These are phyloP conservation scores for Petunia axillaris DNA, from an alignment of 257 asterid species.

Conservation along the genomic window DNA sequence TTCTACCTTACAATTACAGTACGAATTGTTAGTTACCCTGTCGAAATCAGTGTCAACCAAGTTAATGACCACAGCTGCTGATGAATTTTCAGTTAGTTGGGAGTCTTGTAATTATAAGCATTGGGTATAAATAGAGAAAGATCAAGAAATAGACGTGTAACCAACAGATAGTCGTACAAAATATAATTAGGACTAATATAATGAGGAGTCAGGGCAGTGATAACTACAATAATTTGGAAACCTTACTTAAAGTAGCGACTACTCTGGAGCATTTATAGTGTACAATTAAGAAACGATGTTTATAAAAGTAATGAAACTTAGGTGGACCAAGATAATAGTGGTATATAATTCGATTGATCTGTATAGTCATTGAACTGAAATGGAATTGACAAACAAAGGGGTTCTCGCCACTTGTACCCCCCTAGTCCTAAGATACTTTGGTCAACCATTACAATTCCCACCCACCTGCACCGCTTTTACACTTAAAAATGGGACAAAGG, in stretches of 20 bases:
- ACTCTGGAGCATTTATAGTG: not conserved
- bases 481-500: too few relatives aligned
- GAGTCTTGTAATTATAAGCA: not conserved
- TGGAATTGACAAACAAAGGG: too few relatives aligned
- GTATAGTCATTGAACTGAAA: too few relatives aligned
- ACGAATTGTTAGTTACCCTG: not conserved
- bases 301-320: too few relatives aligned
- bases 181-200: not conserved
- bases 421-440: not conserved
- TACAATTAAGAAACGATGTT: not conserved
- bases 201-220: not conserved
- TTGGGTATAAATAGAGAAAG: not conserved
- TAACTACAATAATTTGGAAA: not conserved
- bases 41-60: not conserved
- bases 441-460: not conserved
- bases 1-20: slow-evolving; percentile 4
- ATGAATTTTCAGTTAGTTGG: not conserved
- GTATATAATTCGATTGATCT: not conserved
- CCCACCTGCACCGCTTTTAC: too few relatives aligned
- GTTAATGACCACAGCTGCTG: not conserved
- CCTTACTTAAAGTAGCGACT: not conserved
- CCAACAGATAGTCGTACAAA: not conserved
- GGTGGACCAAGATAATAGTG: too few relatives aligned
- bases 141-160: slow-evolving; percentile 17
- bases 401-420: not conserved